Percentiles rank a stretch among this genome's conserved stretches.
Conservation (phyloP, 306 rosid genomes). For the Lathyrus oleraceus region DNA sequence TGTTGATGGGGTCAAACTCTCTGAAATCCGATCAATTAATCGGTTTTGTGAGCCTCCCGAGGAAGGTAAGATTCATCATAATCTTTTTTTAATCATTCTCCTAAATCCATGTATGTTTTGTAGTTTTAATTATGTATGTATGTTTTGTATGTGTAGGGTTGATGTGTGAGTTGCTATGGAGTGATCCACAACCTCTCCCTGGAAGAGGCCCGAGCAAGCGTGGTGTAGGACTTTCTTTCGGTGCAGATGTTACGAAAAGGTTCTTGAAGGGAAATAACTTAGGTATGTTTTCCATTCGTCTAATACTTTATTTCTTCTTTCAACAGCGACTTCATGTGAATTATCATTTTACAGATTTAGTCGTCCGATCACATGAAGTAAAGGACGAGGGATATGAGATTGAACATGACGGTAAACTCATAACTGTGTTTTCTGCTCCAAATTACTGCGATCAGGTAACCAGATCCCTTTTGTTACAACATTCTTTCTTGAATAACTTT, state of each 20-base stretch:
- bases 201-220: conserved; percentile 99
- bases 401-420: conserved; percentile 96
- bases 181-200: conserved; percentile 93
- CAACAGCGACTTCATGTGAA: conserved; percentile 28
- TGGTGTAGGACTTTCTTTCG: conserved; percentile 96
- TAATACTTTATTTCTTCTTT: conserved; percentile 8
- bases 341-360: conserved; percentile 63
- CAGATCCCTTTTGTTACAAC: conserved; percentile 6
- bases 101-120: neutral
- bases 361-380: conserved; percentile 99
- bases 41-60: conserved; percentile 99
- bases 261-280: conserved; percentile 86
- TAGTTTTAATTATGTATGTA: conserved; percentile 10
- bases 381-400: conserved; percentile 98
- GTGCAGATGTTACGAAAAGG: conserved; percentile 84
- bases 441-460: conserved; percentile 99
- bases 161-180: conserved; percentile 99
- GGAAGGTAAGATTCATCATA: conserved; percentile 63
- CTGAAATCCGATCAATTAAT: conserved; percentile 76
- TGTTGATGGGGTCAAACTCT: conserved; percentile 92
- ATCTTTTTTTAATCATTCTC: neutral
- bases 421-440: conserved; percentile 99
- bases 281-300: conserved; percentile 53
- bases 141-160: conserved; percentile 57
- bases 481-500: neutral